Conservation (phyloP, 2,329 filamentous ascomycete species). For the Colletotrichum lupini region DNA sequence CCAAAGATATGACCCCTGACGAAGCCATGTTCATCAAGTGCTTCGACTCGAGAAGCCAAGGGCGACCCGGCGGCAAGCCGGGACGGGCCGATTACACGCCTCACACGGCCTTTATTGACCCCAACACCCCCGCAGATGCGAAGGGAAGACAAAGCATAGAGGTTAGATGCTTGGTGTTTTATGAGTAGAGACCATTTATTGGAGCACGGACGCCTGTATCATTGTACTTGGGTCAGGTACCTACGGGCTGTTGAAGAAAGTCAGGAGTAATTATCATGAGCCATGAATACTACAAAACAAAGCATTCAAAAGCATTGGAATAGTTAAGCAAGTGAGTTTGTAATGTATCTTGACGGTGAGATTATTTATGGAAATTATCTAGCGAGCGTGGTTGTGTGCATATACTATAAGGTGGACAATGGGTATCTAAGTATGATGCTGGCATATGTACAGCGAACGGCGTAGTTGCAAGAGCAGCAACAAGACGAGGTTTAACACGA, state of each 20-base stretch:
- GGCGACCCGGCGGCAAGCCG: constrained; percentile 55
- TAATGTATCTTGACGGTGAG: background rate
- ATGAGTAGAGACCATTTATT: constrained; percentile 48
- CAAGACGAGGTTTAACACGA: background rate
- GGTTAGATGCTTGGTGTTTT: constrained; percentile 72
- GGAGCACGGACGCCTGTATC: background rate
- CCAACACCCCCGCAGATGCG: constrained; percentile 74
- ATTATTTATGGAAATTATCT: background rate
- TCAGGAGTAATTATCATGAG: background rate
- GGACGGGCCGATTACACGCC: constrained; percentile 60
- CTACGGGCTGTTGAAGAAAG: too few relatives aligned
- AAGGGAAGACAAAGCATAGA: constrained; percentile 74
- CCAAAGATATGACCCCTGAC: constrained; percentile 74
- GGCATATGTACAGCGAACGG: constrained; percentile 18
- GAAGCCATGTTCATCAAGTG: constrained; percentile 63
- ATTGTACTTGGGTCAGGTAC: background rate
- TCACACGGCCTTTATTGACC: constrained; percentile 67
- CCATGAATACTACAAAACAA: background rate
- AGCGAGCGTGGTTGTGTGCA: background rate
- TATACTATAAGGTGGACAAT: background rate
- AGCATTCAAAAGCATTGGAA: too few relatives aligned
- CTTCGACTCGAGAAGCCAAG: constrained; percentile 59
- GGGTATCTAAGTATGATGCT: constrained; percentile 23
- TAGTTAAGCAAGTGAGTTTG: too few relatives aligned
- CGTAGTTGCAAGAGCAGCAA: constrained; percentile 5